These are phyloP conservation scores for Hapsidospora chrysogenum DNA, from an alignment of 495 filamentous ascomycete genomes.

Conservation along the genomic window DNA sequence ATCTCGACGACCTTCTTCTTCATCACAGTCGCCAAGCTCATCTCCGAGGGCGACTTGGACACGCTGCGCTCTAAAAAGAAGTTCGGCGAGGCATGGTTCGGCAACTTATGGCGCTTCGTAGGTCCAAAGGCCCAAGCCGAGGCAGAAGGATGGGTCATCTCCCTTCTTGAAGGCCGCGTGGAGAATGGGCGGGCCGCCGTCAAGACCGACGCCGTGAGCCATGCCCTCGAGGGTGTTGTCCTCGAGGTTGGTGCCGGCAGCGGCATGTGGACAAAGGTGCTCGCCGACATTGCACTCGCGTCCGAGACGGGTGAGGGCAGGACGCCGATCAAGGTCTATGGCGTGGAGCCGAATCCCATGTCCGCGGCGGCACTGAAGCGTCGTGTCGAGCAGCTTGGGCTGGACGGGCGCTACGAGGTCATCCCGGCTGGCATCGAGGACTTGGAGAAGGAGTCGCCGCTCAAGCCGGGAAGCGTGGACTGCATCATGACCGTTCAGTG, in stretches of 20 bases:
- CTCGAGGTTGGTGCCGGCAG: constrained; percentile 32
- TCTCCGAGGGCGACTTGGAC: constrained; percentile 8
- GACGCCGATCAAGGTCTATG: constrained; percentile 39
- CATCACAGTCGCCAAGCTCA: constrained; percentile 13
- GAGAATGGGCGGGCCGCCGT: constrained; percentile 7
- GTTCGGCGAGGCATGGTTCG: constrained; percentile 30
- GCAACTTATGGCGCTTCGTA: constrained; percentile 24
- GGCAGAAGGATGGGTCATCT: constrained; percentile 14
- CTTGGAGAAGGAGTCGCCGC: constrained; percentile 19
- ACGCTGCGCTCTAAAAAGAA: constrained; percentile 14
- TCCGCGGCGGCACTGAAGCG: constrained; percentile 34
- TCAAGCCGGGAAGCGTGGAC: constrained; percentile 41
- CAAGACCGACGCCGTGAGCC: constrained; percentile 8
- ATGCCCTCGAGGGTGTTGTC: constrained; percentile 17
- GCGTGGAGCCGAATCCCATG: constrained; percentile 45
- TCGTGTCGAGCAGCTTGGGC: constrained; percentile 27
- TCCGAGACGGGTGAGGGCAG: constrained; percentile 11
- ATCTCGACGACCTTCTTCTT: no score
- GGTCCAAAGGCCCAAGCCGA: constrained; percentile 19
- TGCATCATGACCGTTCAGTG: constrained; percentile 53
- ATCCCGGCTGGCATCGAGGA: constrained; percentile 45
- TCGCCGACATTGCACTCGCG: constrained; percentile 3
- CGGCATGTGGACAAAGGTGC: constrained; percentile 28
- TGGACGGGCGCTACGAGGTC: constrained; percentile 46
- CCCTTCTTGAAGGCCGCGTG: constrained; percentile 23